Evolutionary conservation across 495 filamentous ascomycete species (phyloP), one percentile per base, ranked within the genome.

Genomic region (Neurospora sp.): DNA sequence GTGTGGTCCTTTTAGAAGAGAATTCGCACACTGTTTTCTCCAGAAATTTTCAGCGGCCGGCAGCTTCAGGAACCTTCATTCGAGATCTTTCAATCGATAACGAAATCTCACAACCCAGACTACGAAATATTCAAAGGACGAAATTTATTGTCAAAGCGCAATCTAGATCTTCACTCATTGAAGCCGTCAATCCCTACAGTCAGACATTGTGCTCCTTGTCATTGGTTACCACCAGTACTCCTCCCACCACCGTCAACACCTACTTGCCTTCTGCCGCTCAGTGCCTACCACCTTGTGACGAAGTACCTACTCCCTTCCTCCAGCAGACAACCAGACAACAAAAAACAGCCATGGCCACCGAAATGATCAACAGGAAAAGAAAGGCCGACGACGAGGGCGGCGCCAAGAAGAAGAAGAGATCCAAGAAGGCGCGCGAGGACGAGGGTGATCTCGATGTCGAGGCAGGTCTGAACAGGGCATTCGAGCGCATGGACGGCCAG

Each of bases 401-500:
- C 27, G 72, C 74, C 69, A 84, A 83, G 81, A 84, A 86, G 79
- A 82, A 82, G 74, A 87, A 88, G 83, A 87, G 86, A 69, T 86
- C 83, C 70, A 91, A 90, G 77, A 86, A 84, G 72, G 86, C 86
- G 72, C 81, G 82, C 1, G 82, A 86, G 14, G 83, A 86, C 41
- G 84, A 90, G n/a, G 87, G 91, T 20, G 87, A 89, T 70, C 85
- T 88, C 54, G 86, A 91, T 73, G 76, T 87, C 12, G 87, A 92
- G 73, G 81, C 85, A n/a, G 88, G 90, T n/a, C 82, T 97, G 72
- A 95, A 98, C 81, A 87, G 87, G 75, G 90, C 91, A 0, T 93
- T 98, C 79, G 88, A 89, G 38, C 87, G 88, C 41, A 93, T 99
- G 90, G 92, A 97, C 75, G 90, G 87, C 69, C 87, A 88, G 72